Evolutionary conservation across 2,329 filamentous ascomycete species (phyloP), one percentile per base, ranked within the genome.

Genomic region (Paracoccidioides lutzii): DNA sequence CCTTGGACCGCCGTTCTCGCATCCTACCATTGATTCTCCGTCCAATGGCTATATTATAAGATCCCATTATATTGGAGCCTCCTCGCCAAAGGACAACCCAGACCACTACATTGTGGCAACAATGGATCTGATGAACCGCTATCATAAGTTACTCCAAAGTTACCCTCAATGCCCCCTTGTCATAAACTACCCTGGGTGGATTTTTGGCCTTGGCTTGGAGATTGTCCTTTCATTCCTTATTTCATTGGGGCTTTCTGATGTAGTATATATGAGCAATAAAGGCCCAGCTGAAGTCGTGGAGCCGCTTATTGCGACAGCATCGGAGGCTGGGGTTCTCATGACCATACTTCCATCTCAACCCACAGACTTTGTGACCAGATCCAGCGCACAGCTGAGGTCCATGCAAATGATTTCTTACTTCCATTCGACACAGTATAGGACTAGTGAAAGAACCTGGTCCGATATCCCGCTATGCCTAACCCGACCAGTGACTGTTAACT

Each of bases 361-460:
- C 41, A 72, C 71, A 37, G 69, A 73, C 53, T 71, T 71, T 50
- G 68, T 72, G 15, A 70, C 71, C 35, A 70, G 76, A 49, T 78
- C 75, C 30, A 76, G 77, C 33, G 71, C 73, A 0, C 77, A 81
- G 57, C 63, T 79, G 5, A 71, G 77, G 48, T 71, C 73, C 22
- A 82, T 83, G 79, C 79, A 82, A 59, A 79, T 76, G 59, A 76
- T 82, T 59, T 80, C 80, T 0, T 83, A 83, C 63, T 83, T 83
- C 64, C 81, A 83, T 62, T 65, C 66, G 15, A 65, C 66, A 42
- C 63, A 66, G 7, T 57, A 54, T 37, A 61, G 63, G 42, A 45
- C 65, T 28, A 61, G 56, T 35, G 65, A 64, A 41, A 65, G 70
- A 2, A 61, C 68, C 3, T 83, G 78, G 77, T 68, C 69, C 30